Conservation (phyloP, 495 filamentous ascomycete genomes). For the Penicillium dipodomyicola region DNA sequence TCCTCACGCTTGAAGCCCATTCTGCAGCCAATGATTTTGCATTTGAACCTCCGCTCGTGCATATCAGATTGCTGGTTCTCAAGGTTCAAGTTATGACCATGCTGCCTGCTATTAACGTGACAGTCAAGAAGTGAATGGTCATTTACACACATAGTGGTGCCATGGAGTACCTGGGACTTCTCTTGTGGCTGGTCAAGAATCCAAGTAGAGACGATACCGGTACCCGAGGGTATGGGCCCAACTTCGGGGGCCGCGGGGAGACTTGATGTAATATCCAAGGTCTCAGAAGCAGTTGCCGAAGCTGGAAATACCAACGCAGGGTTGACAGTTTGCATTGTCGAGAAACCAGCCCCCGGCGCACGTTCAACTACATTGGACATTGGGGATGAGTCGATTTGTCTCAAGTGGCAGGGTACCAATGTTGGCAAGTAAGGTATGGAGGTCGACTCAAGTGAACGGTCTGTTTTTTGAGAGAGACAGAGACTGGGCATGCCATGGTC, state of each 20-base stretch:
- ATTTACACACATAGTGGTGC: neutral
- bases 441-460: neutral
- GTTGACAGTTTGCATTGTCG: neutral
- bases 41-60: neutral
- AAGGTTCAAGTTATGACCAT: neutral
- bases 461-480: neutral
- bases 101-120: neutral
- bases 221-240: neutral
- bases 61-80: neutral
- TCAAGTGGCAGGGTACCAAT: neutral
- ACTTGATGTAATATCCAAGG: neutral
- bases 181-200: neutral
- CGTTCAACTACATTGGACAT: neutral
- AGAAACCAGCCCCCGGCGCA: neutral
- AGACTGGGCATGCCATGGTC: neutral
- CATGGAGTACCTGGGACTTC: neutral
- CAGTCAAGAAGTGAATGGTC: neutral
- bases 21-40: conserved; percentile 35
- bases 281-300: neutral
- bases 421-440: neutral
- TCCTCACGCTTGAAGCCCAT: conserved; percentile 59
- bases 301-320: neutral
- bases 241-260: neutral
- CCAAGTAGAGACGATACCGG: neutral
- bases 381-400: neutral